Evolutionary conservation across 2,329 filamentous ascomycete species (phyloP).

Genomic region (Juglanconis oblonga): DNA sequence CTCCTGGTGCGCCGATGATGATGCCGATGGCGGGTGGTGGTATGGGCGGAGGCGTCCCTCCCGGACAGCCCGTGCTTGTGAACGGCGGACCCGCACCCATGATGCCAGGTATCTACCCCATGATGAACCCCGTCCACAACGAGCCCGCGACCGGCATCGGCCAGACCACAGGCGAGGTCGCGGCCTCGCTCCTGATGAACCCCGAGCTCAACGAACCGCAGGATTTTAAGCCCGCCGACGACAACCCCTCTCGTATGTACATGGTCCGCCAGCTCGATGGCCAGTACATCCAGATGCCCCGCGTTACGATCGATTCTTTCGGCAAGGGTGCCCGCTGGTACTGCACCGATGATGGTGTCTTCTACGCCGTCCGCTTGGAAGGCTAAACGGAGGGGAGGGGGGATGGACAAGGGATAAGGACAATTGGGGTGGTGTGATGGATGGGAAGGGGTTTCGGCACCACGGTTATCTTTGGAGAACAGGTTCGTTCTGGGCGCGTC

Average conservation of each 20-base stretch:
- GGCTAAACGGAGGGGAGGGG: neutral
- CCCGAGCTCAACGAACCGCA: constrained; percentile 54
- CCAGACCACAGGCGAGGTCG: constrained; percentile 46
- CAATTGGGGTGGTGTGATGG: too few species aligned
- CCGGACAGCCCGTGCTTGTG: constrained; percentile 13
- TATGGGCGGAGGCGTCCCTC: constrained; percentile 13
- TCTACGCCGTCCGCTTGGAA: constrained; percentile 58
- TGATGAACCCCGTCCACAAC: constrained; percentile 31
- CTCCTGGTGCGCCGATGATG: constrained; percentile 17
- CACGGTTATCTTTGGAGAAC: neutral
- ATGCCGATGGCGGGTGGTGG: constrained; percentile 4
- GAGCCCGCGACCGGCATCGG: constrained; percentile 51
- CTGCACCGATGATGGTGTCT: constrained; percentile 53
- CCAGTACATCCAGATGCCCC: constrained; percentile 57
- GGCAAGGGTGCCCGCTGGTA: constrained; percentile 55
- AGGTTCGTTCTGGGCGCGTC: neutral
- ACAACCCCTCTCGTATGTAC: constrained; percentile 59
- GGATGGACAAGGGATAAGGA: neutral
- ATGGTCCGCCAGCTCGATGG: constrained; percentile 60
- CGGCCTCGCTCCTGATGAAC: constrained; percentile 45
- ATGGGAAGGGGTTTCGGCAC: neutral
- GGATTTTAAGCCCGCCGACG: constrained; percentile 61
- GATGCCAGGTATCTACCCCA: constrained; percentile 36
- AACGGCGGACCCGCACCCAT: constrained; percentile 13
- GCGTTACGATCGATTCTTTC: constrained; percentile 58